A percentile compares a stretch with the other conserved stretches of the same genome.
These are phyloP conservation scores for Cladosporium colombiae DNA, from an alignment of 2,329 filamentous ascomycete genomes.

Conservation along the genomic window DNA sequence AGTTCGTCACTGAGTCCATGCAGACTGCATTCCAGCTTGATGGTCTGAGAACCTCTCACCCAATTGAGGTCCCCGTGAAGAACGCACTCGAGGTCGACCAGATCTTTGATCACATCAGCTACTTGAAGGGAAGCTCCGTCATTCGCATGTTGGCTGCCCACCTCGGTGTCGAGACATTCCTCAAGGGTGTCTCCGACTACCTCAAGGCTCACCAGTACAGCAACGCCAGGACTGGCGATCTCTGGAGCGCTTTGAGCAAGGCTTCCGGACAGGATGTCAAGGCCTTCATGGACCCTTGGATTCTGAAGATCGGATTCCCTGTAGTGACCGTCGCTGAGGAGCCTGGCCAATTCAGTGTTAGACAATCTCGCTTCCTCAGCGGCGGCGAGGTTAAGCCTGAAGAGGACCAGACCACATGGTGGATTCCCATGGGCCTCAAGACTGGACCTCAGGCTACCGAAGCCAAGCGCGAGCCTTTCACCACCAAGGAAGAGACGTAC, in stretches of 20 bases:
- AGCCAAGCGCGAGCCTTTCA: conserved; percentile 67
- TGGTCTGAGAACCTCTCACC: conserved; percentile 85
- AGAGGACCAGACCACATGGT: conserved; percentile 92
- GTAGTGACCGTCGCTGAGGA: conserved; percentile 84
- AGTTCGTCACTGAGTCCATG: conserved; percentile 94
- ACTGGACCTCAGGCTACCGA: conserved; percentile 67
- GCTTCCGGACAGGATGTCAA: conserved; percentile 86
- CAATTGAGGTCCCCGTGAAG: conserved; percentile 91
- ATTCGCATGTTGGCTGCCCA: conserved; percentile 95
- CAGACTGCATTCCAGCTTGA: conserved; percentile 90
- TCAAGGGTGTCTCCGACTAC: conserved; percentile 87
- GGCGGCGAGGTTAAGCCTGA: conserved; percentile 88
- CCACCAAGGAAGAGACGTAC: conserved; percentile 74
- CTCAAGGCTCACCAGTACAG: conserved; percentile 85
- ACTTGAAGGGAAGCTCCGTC: conserved; percentile 92
- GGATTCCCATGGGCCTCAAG: conserved; percentile 86
- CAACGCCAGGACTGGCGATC: conserved; percentile 85
- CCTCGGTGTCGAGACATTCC: conserved; percentile 82
- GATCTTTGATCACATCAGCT: conserved; percentile 96
- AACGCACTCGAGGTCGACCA: conserved; percentile 96
- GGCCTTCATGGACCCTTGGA: conserved; percentile 90
- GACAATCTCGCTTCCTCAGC: conserved; percentile 86
- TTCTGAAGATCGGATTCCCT: conserved; percentile 91
- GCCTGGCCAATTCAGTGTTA: conserved; percentile 75
- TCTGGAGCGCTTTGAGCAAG: conserved; percentile 86